phyloP scores from a whole-genome alignment of 139 green algal genomes.

The Haematococcus sp. region DNA sequence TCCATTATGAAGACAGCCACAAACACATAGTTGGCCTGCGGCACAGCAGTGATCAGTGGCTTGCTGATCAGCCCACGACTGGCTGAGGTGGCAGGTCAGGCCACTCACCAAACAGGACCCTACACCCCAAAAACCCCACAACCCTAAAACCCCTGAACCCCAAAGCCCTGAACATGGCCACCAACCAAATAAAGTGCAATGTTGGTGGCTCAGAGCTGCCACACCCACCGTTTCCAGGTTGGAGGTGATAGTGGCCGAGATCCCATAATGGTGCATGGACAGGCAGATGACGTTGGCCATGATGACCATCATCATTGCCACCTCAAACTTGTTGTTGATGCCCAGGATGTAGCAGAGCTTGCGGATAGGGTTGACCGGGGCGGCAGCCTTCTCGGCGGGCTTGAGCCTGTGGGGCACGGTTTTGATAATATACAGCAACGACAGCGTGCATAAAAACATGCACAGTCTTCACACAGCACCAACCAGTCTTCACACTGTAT shows the following conservation, averaged over 20 bases:
- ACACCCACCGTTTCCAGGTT: constrained; percentile 3
- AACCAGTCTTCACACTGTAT: no score
- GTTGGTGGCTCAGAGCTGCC: no score
- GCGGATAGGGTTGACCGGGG: constrained; percentile 27
- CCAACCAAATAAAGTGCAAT: neutral
- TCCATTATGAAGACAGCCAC: constrained; percentile 51
- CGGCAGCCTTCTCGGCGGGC: constrained; percentile 48
- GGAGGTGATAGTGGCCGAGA: neutral
- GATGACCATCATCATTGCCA: constrained; percentile 45
- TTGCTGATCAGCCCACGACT: no score
- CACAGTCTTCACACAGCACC: no score
- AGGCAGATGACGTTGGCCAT: constrained; percentile 61
- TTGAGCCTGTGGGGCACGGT: constrained; percentile 40
- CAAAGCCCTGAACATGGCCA: no score
- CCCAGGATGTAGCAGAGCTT: neutral
- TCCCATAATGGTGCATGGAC: constrained; percentile 21
- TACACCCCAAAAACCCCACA: no score
- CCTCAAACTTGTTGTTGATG: constrained; percentile 26
- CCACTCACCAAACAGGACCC: no score
- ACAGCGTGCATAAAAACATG: no score
- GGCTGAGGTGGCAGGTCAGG: neutral
- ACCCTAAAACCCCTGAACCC: no score
- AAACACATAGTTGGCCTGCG: constrained; percentile 58
- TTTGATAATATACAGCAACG: no score
- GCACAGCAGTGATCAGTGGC: no score